phyloP scores from a whole-genome alignment of 2,329 filamentous ascomycete species.

The Diplodia mutila region DNA sequence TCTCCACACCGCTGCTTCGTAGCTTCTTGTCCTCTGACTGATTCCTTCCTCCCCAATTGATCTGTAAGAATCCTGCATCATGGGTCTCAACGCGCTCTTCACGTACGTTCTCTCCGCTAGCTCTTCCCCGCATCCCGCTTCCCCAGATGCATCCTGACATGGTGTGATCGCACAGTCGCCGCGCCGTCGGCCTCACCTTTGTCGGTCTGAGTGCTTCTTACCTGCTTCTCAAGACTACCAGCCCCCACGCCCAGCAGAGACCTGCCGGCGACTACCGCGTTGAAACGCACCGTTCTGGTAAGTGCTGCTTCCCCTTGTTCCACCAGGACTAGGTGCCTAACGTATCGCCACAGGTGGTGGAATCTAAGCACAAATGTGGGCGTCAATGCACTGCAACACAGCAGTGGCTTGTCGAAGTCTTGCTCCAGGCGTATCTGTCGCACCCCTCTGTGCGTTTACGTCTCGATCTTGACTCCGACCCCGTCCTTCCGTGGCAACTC shows the following conservation, averaged over 20 bases:
- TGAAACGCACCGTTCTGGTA: slow-evolving; percentile 20
- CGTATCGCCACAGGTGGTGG: slow-evolving; percentile 8
- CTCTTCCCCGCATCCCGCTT: background rate
- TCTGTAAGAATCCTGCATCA: background rate
- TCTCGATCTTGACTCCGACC: background rate
- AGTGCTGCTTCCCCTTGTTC: background rate
- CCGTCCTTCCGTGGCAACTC: background rate
- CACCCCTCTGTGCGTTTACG: background rate
- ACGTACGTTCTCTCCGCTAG: slow-evolving; percentile 5
- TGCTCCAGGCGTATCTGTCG: background rate
- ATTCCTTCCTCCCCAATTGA: background rate
- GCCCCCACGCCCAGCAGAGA: slow-evolving; percentile 34
- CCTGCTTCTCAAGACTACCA: slow-evolving; percentile 38
- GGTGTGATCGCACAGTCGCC: slow-evolving; percentile 33
- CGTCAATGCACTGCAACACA: background rate
- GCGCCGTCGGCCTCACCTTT: slow-evolving; percentile 38
- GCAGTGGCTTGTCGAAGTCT: background rate
- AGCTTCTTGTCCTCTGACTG: background rate
- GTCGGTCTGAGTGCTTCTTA: slow-evolving; percentile 40
- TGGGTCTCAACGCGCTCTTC: slow-evolving; percentile 20
- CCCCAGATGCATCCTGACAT: slow-evolving; percentile 3
- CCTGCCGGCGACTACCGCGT: slow-evolving; percentile 21
- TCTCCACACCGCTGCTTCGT: slow-evolving; percentile 8
- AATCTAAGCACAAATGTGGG: background rate
- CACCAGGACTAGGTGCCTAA: background rate